phyloP scores from a whole-genome alignment of 78 protist species.

The Dictyostelium discoideum region dicty_2.7 NC_007091.3:4466001-4466500 shows the following conservation, averaged over 20 bases:
- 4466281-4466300: conserved; percentile 22
- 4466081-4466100: conserved; percentile 13
- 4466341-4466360: neutral
- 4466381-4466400: neutral
- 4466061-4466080: conserved; percentile 67
- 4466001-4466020: neutral
- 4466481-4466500: neutral
- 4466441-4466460: neutral
- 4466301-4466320: conserved; percentile 76
- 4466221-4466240: neutral
- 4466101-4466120: conserved; percentile 22
- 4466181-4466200: neutral
- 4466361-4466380: neutral
- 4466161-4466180: conserved; percentile 38
- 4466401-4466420: neutral
- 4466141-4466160: conserved; percentile 31
- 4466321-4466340: conserved; percentile 81
- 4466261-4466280: neutral
- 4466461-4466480: neutral
- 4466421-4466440: neutral
- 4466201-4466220: neutral
- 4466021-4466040: conserved; percentile 38
- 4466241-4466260: neutral
- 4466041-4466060: conserved; percentile 42
- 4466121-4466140: conserved; percentile 17